These are phyloP conservation scores for Crucihimalaya himalaica DNA, from an alignment of 345 rosid species.

Conservation along the genomic window DNA sequence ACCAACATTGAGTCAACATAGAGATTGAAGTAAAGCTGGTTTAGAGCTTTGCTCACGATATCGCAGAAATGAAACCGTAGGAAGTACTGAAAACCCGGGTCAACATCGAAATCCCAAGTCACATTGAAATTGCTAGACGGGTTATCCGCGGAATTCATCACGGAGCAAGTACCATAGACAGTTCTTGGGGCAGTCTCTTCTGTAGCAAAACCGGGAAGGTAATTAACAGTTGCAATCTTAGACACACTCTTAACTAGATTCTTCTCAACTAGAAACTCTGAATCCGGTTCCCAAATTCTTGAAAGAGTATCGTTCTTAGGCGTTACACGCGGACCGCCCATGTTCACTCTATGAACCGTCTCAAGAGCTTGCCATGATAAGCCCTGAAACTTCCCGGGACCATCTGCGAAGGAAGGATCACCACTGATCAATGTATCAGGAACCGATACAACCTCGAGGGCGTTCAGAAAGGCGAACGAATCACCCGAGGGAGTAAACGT, in stretches of 20 bases:
- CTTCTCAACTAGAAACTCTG: constrained; percentile 39
- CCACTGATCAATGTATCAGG: constrained; percentile 62
- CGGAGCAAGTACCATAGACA: constrained; percentile 71
- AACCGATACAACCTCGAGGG: constrained; percentile 77
- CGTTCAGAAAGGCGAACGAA: constrained; percentile 75
- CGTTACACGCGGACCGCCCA: constrained; percentile 76
- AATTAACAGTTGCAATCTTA: constrained; percentile 54
- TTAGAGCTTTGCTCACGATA: constrained; percentile 51
- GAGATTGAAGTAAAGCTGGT: constrained; percentile 74
- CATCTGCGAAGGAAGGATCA: constrained; percentile 34
- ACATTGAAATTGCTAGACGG: constrained; percentile 70
- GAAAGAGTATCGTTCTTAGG: constrained; percentile 65
- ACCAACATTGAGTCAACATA: constrained; percentile 59
- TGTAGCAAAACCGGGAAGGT: constrained; percentile 53
- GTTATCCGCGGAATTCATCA: constrained; percentile 55
- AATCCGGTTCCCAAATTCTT: constrained; percentile 81
- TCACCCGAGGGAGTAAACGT: constrained; percentile 55
- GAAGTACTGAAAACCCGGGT: constrained; percentile 67
- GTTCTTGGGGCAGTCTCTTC: constrained; percentile 56
- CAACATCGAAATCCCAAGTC: constrained; percentile 75
- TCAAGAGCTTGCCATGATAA: constrained; percentile 64
- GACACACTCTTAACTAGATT: constrained; percentile 49
- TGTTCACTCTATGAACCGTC: constrained; percentile 76
- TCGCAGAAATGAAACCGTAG: constrained; percentile 90
- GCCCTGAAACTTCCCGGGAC: constrained; percentile 47